Base-by-base conservation (phyloP, 2,329 filamentous ascomycete species). In the Exophiala xenobiotica region DNA sequence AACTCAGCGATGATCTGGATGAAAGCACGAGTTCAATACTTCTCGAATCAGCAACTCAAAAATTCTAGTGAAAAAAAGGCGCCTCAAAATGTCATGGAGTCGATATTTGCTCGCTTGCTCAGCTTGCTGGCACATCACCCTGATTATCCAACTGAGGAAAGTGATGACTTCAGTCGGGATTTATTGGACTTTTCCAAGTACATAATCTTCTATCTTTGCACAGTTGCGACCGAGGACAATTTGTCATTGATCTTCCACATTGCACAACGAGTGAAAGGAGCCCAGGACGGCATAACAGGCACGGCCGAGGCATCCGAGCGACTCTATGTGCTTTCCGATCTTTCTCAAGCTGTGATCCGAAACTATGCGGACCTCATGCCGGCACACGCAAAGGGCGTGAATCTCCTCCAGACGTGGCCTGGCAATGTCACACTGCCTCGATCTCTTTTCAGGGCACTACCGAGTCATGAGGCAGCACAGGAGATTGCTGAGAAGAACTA, bases 51-150 rank as follows among this genome's bases (percentile, higher is more conserved):
- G 51, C 64, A 65, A n/a, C 70, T 60, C 68, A 73, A 51, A 70
- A 58, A 56, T 59, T 61, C 8, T 66, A 58, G 38, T 63, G 65
- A 41, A 67, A 71, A 61, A 64, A 65, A 53, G 64, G 54, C 71
- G 50, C 75, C 78, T 24, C 78, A 82, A 48, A 82, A 78, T 7
- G 78, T 87, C 6, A 82, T 99, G 74, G 92, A 97, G 69, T 81
- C 84, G 18, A 80, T 86, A 9, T 87, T 97, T 66, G 83, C 88
- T 20, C 83, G 93, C 6, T 79, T 97, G 26, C 77, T 99, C 46
- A 93, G 90, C 42, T 74, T 99, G 37, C 78, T 99, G 37, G 91
- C 92, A 4, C 92, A 97, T 67, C 93, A 99, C 67, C 91, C 91
- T 1, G 93, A 99, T 68, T 96, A 92, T 51, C 73, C 73, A 12